A percentile compares a stretch with the other conserved stretches of the same genome.
phyloP scores from a whole-genome alignment of 495 filamentous ascomycete species.

The Hypoxylon crocopeplum region DNA sequence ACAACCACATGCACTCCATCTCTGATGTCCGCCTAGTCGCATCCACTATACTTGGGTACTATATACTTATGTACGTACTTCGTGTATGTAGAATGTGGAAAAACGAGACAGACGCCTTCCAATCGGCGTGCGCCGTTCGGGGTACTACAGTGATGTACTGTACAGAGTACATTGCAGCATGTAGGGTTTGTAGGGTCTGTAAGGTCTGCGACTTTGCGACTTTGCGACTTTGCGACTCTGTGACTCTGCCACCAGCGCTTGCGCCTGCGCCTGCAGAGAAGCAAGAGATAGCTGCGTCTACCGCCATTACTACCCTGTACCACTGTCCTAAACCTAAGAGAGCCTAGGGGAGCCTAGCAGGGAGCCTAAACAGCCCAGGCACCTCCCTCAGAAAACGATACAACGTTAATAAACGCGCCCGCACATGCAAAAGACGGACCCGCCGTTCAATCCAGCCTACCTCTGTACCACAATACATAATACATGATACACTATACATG shows the following conservation, averaged over 20 bases:
- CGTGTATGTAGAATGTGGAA: no score
- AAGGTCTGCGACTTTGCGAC: no score
- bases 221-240: no score
- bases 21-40: not conserved
- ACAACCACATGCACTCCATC: conserved; percentile 32
- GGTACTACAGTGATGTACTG: conserved; percentile 22
- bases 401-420: conserved; percentile 34
- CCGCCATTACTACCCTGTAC: conserved; percentile 22
- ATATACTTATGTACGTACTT: no score
- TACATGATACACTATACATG: not conserved
- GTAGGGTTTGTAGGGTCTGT: conserved; percentile 17
- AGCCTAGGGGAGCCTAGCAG: no score
- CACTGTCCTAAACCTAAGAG: not conserved
- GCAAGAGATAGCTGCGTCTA: conserved; percentile 10
- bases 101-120: conserved; percentile 7
- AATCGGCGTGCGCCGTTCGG: conserved; percentile 10
- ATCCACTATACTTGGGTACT: not conserved
- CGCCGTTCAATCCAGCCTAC: conserved; percentile 6
- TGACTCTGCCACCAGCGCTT: conserved; percentile 9
- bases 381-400: conserved; percentile 15
- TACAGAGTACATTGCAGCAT: conserved; percentile 13
- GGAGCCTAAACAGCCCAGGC: conserved; percentile 18
- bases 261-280: conserved; percentile 3
- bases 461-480: conserved; percentile 7
- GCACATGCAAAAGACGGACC: conserved; percentile 27